Evolutionary conservation across 163 green algal genomes (phyloP).

Genomic region (Trebouxiophyceae sp.): DNA sequence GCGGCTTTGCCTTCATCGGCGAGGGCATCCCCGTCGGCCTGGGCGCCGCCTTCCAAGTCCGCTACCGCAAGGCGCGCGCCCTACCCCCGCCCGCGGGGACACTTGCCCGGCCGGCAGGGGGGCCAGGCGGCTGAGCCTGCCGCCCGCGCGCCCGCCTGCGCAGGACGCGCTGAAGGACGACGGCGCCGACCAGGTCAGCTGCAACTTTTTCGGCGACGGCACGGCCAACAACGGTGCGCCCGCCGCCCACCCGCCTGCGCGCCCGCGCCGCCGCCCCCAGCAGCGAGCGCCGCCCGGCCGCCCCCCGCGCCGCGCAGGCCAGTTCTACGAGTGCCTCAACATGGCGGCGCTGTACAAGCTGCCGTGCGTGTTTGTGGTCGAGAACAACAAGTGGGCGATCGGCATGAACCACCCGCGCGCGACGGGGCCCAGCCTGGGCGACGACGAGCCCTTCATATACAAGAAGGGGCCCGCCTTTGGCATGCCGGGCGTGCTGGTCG

Average conservation of each 20-base stretch:
- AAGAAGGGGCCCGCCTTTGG: slow-evolving; percentile 97
- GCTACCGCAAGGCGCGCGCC: slow-evolving; percentile 59
- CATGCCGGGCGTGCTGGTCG: slow-evolving; percentile 93
- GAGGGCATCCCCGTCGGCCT: slow-evolving; percentile 95
- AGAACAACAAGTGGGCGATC: slow-evolving; percentile 98
- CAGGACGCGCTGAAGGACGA: slow-evolving; percentile 74
- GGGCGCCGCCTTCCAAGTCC: slow-evolving; percentile 83
- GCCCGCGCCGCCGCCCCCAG: too few relatives aligned
- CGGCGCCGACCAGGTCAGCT: slow-evolving; percentile 65
- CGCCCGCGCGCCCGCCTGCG: not conserved
- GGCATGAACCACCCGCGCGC: slow-evolving; percentile 91
- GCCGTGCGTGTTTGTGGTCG: slow-evolving; percentile 97
- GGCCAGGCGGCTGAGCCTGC: not conserved
- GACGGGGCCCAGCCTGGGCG: slow-evolving; percentile 59
- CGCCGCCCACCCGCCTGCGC: not conserved
- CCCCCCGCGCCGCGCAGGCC: slow-evolving; percentile 21
- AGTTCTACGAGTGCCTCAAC: slow-evolving; percentile 93
- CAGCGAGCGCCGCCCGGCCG: too few relatives aligned
- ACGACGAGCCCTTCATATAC: slow-evolving; percentile 88
- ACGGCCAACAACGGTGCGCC: slow-evolving; percentile 86
- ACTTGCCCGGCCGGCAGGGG: not conserved
- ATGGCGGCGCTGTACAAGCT: slow-evolving; percentile 98
- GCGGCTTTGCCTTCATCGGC: slow-evolving; percentile 86
- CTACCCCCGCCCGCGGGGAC: not conserved
- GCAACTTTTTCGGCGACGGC: slow-evolving; percentile 95